Evolutionary conservation across 2,329 filamentous ascomycete genomes (phyloP).

Genomic region (Venturia effusa): DNA sequence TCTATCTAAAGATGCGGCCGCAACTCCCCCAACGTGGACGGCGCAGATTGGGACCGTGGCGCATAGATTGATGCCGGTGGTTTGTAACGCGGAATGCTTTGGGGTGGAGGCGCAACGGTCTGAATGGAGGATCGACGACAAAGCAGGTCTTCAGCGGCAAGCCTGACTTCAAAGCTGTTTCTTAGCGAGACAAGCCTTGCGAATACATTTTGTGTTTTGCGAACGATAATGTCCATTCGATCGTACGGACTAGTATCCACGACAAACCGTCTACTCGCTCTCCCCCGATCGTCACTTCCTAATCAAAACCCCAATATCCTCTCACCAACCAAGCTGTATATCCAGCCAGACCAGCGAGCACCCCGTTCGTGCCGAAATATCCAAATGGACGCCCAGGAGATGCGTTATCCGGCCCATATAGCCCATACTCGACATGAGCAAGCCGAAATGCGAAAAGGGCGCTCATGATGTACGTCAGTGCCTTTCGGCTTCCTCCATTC

Average conservation of each 20-base stretch:
- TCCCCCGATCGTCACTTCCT: too few species aligned
- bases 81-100: slow-evolving; percentile 18
- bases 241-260: too few species aligned
- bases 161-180: neutral
- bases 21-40: too few species aligned
- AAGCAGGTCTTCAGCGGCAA: too few species aligned
- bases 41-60: slow-evolving; percentile 17
- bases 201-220: too few species aligned
- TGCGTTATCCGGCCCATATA: neutral
- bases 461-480: neutral
- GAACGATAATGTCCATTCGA: too few species aligned
- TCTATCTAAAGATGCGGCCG: too few species aligned
- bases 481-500: neutral
- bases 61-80: slow-evolving; percentile 17
- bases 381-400: neutral
- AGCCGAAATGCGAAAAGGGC: neutral
- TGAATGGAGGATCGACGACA: too few species aligned
- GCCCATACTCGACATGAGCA: neutral
- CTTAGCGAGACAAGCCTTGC: neutral
- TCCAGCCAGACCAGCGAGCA: neutral
- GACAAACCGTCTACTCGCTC: too few species aligned
- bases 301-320: neutral
- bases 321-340: neutral
- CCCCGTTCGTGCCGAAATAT: neutral
- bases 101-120: slow-evolving; percentile 10